Percentiles rank a stretch among this genome's conserved stretches.
These are phyloP conservation scores for Porpolomopsis calyptriformis DNA, from an alignment of 768 basidiomycete species.

Conservation along the genomic window DNA sequence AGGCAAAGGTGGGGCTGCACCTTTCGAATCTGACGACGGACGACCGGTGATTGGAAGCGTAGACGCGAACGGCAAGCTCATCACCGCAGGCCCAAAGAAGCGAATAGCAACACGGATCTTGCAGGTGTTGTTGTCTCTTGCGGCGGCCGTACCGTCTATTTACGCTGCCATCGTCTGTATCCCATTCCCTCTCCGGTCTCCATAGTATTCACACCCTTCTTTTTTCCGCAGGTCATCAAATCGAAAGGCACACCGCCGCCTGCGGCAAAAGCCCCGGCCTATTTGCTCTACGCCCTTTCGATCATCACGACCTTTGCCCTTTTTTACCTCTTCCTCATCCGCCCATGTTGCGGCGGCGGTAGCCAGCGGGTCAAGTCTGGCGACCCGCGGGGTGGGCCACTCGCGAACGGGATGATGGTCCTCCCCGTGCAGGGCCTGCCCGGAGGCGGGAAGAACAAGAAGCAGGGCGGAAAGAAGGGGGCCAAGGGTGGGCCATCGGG, in stretches of 20 bases:
- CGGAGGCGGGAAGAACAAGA: constrained; percentile 27
- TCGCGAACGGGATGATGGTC: constrained; percentile 44
- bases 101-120: constrained; percentile 37
- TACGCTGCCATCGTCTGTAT: constrained; percentile 52
- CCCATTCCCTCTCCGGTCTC: neutral
- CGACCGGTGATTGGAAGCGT: constrained; percentile 49
- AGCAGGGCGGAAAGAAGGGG: constrained; percentile 26
- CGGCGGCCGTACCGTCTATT: constrained; percentile 43
- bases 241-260: constrained; percentile 45
- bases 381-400: constrained; percentile 11
- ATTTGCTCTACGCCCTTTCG: constrained; percentile 47
- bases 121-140: constrained; percentile 41
- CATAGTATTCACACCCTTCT: constrained; percentile 10
- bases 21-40: constrained; percentile 32
- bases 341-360: constrained; percentile 43
- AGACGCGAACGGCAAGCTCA: constrained; percentile 43
- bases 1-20: constrained; percentile 13
- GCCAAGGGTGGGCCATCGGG: constrained; percentile 27
- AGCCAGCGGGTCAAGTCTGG: constrained; percentile 18
- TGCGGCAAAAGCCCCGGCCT: constrained; percentile 40
- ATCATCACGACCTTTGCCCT: constrained; percentile 40
- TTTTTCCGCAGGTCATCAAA: constrained; percentile 41
- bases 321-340: constrained; percentile 46
- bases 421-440: constrained; percentile 50
- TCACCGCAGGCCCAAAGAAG: constrained; percentile 55